Evolutionary conservation across 129 eudicot species (phyloP).

Genomic region (Ambrosia trifida): DNA sequence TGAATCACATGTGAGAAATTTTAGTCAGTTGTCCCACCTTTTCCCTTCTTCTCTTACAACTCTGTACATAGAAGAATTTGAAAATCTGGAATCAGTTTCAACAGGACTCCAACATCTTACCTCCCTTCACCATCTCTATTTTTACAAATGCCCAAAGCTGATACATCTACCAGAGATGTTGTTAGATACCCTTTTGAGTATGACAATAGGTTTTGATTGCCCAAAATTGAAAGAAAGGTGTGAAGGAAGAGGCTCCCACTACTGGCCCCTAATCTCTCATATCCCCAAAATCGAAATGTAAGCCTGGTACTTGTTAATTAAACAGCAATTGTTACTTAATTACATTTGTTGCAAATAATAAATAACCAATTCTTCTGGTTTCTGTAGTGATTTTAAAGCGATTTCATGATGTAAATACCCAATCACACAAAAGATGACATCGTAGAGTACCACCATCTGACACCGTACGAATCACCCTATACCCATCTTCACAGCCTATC

Average conservation of each 20-base stretch:
- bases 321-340: too few species aligned
- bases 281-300: neutral
- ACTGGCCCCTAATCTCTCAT: conserved; percentile 1
- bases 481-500: neutral
- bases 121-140: conserved; percentile 15
- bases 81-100: conserved; percentile 9
- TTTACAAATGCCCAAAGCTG: neutral
- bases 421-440: neutral
- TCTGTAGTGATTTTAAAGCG: too few species aligned
- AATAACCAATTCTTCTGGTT: too few species aligned
- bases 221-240: neutral
- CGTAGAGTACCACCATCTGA: neutral
- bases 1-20: neutral
- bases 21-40: neutral
- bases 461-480: neutral
- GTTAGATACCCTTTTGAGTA: conserved; percentile 8
- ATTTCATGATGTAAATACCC: too few species aligned
- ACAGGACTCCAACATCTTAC: neutral
- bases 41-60: neutral
- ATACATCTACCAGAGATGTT: neutral
- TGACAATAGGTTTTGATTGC: neutral
- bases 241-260: neutral
- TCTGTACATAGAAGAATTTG: neutral
- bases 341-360: too few species aligned
- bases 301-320: neutral